These are phyloP conservation scores for Chlorella sp. DNA, from an alignment of 139 green algal species.

Conservation along the genomic window DNA sequence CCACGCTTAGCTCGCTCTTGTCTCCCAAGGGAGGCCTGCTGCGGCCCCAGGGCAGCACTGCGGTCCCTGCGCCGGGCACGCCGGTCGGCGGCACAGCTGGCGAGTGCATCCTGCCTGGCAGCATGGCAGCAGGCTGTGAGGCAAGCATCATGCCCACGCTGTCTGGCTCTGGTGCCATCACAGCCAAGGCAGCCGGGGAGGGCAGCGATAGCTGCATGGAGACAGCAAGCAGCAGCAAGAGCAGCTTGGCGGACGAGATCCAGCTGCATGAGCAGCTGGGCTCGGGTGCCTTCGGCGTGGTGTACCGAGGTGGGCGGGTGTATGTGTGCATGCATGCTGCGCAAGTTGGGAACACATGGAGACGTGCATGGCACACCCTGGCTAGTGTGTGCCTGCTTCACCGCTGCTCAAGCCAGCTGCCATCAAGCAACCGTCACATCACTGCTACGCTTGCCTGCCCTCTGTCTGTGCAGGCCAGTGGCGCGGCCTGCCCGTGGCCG, in stretches of 20 bases:
- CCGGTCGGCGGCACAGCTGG: background rate
- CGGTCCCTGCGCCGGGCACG: background rate
- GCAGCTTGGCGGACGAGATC: background rate
- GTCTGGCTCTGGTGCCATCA: background rate
- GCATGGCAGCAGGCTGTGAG: background rate
- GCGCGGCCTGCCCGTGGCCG: conserved; percentile 59
- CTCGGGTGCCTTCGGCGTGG: conserved; percentile 71
- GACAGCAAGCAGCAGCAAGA: background rate
- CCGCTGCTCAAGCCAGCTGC: too few relatives aligned
- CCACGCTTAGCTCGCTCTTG: background rate
- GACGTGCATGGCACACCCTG: too few relatives aligned
- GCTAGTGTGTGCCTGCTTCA: too few relatives aligned
- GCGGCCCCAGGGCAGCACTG: background rate
- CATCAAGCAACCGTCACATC: too few relatives aligned
- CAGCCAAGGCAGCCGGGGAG: background rate
- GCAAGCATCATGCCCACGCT: background rate
- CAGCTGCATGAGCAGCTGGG: conserved; percentile 67
- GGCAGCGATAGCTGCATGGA: too few relatives aligned
- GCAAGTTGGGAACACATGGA: too few relatives aligned
- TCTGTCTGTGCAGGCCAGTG: conserved; percentile 38
- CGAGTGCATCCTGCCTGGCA: too few relatives aligned
- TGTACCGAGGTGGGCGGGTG: conserved; percentile 47
- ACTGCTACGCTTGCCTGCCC: too few relatives aligned
- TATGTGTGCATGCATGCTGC: too few relatives aligned
- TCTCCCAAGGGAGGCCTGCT: background rate